These are phyloP conservation scores for Castanea sativa DNA, from an alignment of 306 rosid genomes.

Conservation along the genomic window DNA sequence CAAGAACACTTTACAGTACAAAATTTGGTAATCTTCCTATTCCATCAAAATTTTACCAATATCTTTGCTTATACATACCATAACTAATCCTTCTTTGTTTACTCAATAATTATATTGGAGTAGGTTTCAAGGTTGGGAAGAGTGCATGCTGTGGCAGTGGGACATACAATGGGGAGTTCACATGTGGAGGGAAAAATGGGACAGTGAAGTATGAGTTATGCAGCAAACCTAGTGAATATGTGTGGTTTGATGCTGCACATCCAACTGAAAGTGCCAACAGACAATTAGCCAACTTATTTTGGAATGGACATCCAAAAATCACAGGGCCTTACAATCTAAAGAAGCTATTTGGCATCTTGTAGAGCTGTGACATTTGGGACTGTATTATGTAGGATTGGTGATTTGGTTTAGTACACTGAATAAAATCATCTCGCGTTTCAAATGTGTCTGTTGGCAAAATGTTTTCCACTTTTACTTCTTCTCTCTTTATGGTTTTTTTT, in stretches of 20 bases:
- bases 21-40: conserved; percentile 29
- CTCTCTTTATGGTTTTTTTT: too few species aligned
- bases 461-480: too few species aligned
- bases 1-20: conserved; percentile 17
- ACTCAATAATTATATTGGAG: background rate
- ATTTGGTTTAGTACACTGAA: too few species aligned
- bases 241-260: conserved; percentile 41
- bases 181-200: conserved; percentile 40
- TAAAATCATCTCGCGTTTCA: too few species aligned
- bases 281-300: conserved; percentile 21
- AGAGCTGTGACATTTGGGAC: background rate
- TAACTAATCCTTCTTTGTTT: background rate
- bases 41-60: too few species aligned
- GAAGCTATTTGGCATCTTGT: background rate
- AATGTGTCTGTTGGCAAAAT: too few species aligned
- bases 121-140: conserved; percentile 40
- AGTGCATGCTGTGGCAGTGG: conserved; percentile 45
- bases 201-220: conserved; percentile 26
- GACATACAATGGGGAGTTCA: conserved; percentile 27
- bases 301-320: conserved; percentile 23
- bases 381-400: background rate
- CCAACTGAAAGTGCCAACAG: conserved; percentile 26
- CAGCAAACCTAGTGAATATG: conserved; percentile 17
- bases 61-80: too few species aligned
- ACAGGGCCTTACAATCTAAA: conserved; percentile 31